A percentile compares a stretch with the other conserved stretches of the same genome.
Evolutionary conservation across 441 rosid genomes (phyloP).

Genomic region (Populus hybrid): DNA sequence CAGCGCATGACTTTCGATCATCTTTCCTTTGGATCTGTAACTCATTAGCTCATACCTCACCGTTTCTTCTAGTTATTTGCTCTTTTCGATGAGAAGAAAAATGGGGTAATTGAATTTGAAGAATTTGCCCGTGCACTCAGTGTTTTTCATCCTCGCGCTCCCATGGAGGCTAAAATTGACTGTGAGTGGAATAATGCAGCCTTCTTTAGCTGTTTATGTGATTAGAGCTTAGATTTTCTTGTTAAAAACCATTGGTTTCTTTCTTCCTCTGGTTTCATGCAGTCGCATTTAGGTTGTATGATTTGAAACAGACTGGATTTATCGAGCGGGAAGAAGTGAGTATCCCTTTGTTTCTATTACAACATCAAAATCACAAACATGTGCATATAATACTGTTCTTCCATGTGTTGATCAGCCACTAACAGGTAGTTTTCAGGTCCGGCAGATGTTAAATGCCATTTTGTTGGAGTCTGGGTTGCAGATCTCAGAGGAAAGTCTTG

Average conservation of each 20-base stretch:
- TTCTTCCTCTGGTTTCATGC: constrained; percentile 22
- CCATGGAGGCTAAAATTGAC: constrained; percentile 56
- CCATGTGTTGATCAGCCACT: not conserved
- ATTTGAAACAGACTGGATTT: constrained; percentile 73
- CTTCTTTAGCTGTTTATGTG: not conserved
- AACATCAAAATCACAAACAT: not conserved
- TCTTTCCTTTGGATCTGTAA: not conserved
- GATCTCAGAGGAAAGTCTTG: constrained; percentile 57
- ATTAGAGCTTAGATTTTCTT: not conserved
- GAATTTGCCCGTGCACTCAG: constrained; percentile 60
- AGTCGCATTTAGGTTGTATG: constrained; percentile 81
- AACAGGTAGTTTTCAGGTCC: constrained; percentile 41
- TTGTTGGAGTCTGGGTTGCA: constrained; percentile 54
- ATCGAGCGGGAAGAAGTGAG: constrained; percentile 77
- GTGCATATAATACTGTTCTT: not conserved
- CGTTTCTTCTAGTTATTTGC: constrained; percentile 47
- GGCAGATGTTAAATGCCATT: constrained; percentile 70
- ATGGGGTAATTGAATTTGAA: constrained; percentile 67
- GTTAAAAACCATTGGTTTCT: constrained; percentile 4
- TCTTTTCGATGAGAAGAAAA: constrained; percentile 64
- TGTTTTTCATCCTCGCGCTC: constrained; percentile 65
- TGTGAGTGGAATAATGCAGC: constrained; percentile 30
- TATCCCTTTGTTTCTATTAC: not conserved
- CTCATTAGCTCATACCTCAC: not conserved
- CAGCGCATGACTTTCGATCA: not conserved